Conservation (phyloP, 495 filamentous ascomycete species). For the Entonaema liquescens region DNA sequence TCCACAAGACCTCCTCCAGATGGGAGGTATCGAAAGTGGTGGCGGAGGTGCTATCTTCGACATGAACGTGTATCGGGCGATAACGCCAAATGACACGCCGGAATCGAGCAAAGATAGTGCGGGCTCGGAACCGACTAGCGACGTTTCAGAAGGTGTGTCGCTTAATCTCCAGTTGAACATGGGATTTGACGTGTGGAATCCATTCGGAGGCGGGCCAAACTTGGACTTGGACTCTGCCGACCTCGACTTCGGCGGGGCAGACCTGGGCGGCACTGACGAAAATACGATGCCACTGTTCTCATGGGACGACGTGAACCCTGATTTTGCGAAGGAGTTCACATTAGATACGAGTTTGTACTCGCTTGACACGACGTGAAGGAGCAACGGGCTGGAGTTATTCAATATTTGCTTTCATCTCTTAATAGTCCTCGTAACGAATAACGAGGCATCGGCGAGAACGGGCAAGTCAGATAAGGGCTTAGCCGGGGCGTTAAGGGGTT, state of each 20-base stretch:
- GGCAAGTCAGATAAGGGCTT: neutral
- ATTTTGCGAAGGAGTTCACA: slow-evolving; percentile 53
- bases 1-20: slow-evolving; percentile 54
- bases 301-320: slow-evolving; percentile 53
- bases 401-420: neutral
- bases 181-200: slow-evolving; percentile 56
- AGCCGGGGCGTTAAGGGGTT: slow-evolving; percentile 23
- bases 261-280: slow-evolving; percentile 11
- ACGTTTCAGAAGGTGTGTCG: slow-evolving; percentile 57
- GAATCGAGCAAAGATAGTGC: slow-evolving; percentile 64
- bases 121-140: slow-evolving; percentile 62
- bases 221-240: slow-evolving; percentile 2
- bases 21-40: slow-evolving; percentile 48
- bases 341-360: slow-evolving; percentile 55
- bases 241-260: slow-evolving; percentile 13
- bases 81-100: slow-evolving; percentile 65
- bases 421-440: slow-evolving; percentile 1
- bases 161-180: slow-evolving; percentile 50
- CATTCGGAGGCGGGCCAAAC: slow-evolving; percentile 48
- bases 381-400: neutral
- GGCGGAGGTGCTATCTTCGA: slow-evolving; percentile 55
- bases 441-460: slow-evolving; percentile 10
- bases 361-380: slow-evolving; percentile 48
- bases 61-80: slow-evolving; percentile 55
- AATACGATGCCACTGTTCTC: slow-evolving; percentile 31